Base-by-base conservation (phyloP, 257 asterid species). In the Przewalskia tangutica region DNA sequence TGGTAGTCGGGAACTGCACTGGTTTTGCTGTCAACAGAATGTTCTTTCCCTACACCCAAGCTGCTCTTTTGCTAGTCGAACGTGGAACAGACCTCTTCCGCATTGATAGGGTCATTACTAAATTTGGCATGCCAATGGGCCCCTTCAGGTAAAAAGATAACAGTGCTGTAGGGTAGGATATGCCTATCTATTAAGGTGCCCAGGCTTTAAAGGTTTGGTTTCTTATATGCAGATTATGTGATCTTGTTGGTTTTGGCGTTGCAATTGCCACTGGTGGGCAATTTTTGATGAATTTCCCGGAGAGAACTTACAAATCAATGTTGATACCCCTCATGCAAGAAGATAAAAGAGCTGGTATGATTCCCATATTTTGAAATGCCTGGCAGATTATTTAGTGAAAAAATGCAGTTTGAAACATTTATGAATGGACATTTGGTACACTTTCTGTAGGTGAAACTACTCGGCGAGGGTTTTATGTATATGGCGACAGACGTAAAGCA, bases 91-190 rank as follows among this genome's bases (percentile, higher is more conserved):
- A 94, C 83, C 85, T 92, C 46, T 96, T 93, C 68, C 89, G 91
- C 86, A 92, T 96, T 50, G 99, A 96, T 60, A 86, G 85, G 85
- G 95, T 86, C 56, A 89, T 94, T 76, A 87, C 97, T 71, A 96
- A 91, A 89, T 96, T 92, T 50, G 99, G 99, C 67, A 93, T 96
- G 99, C 99, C 99, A 0, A 94, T 96, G 97, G 99, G 99, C n/a
- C 99, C 98, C 46, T 96, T 96, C 89, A 96, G 99, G 98, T 96
- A 73, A 7, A 38, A 75, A 50, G 46, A 75, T 7, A 20, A 38
- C 27, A 36, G 20, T 23, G 62, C 23, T 13, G 14, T 75, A 7
- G 79, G 12, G 14, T 51, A 7, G 11, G 53, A 55, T 67, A 23
- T 50, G 56, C 59, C 42, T 16, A 3, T 11, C 56, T 77, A 59